These are phyloP conservation scores for Ceratocystis harringtonii DNA, from an alignment of 2,329 filamentous ascomycete genomes.

Conservation along the genomic window DNA sequence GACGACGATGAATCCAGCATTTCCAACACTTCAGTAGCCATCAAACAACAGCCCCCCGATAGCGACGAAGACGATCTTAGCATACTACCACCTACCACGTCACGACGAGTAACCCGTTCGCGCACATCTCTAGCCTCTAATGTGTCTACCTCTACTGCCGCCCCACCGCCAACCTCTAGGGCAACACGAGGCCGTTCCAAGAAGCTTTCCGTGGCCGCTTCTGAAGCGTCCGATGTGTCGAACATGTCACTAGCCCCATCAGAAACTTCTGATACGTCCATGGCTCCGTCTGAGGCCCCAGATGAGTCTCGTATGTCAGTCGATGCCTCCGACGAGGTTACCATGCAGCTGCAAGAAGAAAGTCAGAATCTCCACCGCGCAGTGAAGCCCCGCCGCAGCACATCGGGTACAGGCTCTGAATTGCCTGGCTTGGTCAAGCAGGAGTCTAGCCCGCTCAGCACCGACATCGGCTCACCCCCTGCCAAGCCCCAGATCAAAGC, in stretches of 20 bases:
- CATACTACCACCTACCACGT: not conserved
- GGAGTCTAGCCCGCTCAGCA: slow-evolving; percentile 5
- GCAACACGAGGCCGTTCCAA: not conserved
- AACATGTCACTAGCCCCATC: not conserved
- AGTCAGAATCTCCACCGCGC: slow-evolving; percentile 8
- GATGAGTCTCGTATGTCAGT: slow-evolving; percentile 1
- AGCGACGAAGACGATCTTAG: slow-evolving; percentile 12
- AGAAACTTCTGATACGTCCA: not conserved
- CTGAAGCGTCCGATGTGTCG: slow-evolving; percentile 5
- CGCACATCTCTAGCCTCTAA: slow-evolving; percentile 2
- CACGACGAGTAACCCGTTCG: slow-evolving; percentile 24
- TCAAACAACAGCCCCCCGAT: slow-evolving; percentile 3
- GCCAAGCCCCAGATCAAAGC: slow-evolving; percentile 8
- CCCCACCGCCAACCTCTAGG: not conserved
- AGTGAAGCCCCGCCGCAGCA: not conserved
- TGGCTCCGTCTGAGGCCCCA: not conserved
- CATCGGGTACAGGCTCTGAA: not conserved
- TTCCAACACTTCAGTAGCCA: slow-evolving; percentile 20
- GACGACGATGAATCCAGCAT: slow-evolving; percentile 52
- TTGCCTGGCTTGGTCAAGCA: slow-evolving; percentile 1
- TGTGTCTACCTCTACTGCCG: not conserved
- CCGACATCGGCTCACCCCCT: slow-evolving; percentile 8
- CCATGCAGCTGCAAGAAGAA: slow-evolving; percentile 12
- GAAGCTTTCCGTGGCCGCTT: not conserved
- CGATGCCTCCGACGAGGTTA: slow-evolving; percentile 12